Conservation (phyloP, 192 early-diverging fungal genomes). For the Endogone sp. region DNA sequence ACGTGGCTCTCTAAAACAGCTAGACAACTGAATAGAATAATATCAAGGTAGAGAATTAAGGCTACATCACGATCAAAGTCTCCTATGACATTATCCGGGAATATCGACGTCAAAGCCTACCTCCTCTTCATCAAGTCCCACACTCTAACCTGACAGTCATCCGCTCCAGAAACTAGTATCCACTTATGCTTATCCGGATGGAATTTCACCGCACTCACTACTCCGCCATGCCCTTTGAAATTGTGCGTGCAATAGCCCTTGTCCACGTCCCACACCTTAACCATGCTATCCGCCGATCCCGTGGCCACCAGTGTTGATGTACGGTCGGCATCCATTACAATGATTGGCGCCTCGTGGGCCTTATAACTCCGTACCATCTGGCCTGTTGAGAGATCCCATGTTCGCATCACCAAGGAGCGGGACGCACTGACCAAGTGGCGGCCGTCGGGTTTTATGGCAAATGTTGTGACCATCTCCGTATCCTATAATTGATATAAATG, state of each 20-base stretch:
- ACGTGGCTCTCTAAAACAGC: slow-evolving; percentile 81
- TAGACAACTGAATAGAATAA: slow-evolving; percentile 46
- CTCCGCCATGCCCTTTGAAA: slow-evolving; percentile 88
- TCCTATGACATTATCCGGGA: background rate
- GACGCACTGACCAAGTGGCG: slow-evolving; percentile 75
- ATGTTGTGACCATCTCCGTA: slow-evolving; percentile 82
- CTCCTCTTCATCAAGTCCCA: slow-evolving; percentile 83
- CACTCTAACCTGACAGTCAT: slow-evolving; percentile 85
- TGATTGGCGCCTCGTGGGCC: slow-evolving; percentile 90
- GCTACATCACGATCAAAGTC: too few relatives aligned
- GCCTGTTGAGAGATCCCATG: slow-evolving; percentile 73
- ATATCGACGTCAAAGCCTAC: slow-evolving; percentile 24
- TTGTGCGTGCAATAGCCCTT: slow-evolving; percentile 93
- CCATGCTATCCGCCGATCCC: slow-evolving; percentile 91
- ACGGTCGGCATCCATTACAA: slow-evolving; percentile 87
- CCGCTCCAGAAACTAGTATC: slow-evolving; percentile 82
- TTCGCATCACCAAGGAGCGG: slow-evolving; percentile 70
- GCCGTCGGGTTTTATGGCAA: slow-evolving; percentile 80
- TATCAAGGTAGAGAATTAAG: background rate
- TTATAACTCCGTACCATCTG: slow-evolving; percentile 63
- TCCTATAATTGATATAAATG: slow-evolving; percentile 39
- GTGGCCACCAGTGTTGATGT: slow-evolving; percentile 93
- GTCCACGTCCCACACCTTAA: slow-evolving; percentile 96
- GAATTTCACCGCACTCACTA: slow-evolving; percentile 84
- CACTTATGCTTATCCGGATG: slow-evolving; percentile 53